phyloP scores from a whole-genome alignment of 2,329 filamentous ascomycete species.

The Xylariaceae sp. region DNA sequence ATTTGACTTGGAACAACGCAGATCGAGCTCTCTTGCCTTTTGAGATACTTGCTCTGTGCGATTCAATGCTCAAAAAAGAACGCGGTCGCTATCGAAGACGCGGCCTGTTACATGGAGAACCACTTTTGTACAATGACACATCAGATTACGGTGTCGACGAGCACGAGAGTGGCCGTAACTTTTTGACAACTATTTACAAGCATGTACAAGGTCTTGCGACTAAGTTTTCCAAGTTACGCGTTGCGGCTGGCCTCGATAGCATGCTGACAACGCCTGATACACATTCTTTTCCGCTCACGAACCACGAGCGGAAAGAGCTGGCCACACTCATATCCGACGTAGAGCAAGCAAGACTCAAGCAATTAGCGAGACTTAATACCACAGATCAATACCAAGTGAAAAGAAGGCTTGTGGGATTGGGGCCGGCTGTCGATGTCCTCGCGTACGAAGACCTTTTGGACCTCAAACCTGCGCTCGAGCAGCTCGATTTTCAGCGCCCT shows the following conservation, averaged over 20 bases:
- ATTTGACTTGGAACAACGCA: conserved; percentile 72
- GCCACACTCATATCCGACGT: conserved; percentile 14
- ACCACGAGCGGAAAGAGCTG: conserved; percentile 8
- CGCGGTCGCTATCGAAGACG: conserved; percentile 59
- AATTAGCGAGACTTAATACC: conserved; percentile 2
- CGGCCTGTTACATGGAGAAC: conserved; percentile 57
- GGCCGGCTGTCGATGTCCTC: neutral
- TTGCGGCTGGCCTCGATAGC: conserved; percentile 47
- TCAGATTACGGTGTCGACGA: conserved; percentile 69
- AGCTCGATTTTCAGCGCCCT: conserved; percentile 20
- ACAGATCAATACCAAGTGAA: neutral
- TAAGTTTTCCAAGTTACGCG: conserved; percentile 54
- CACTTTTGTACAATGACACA: conserved; percentile 65
- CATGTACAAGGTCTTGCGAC: conserved; percentile 63
- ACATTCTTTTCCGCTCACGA: conserved; percentile 8
- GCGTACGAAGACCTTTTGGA: conserved; percentile 15
- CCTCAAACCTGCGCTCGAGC: conserved; percentile 16
- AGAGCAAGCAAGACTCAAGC: conserved; percentile 12
- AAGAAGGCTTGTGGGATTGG: neutral
- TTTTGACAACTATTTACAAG: conserved; percentile 71
- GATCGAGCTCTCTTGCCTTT: conserved; percentile 69
- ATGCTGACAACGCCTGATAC: conserved; percentile 29
- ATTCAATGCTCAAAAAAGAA: conserved; percentile 63
- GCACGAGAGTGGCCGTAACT: conserved; percentile 76
- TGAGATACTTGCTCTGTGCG: conserved; percentile 67